Evolutionary conservation across 257 asterid species (phyloP), one percentile per base, ranked within the genome.

Genomic region (Gynochthodes officinalis): DNA sequence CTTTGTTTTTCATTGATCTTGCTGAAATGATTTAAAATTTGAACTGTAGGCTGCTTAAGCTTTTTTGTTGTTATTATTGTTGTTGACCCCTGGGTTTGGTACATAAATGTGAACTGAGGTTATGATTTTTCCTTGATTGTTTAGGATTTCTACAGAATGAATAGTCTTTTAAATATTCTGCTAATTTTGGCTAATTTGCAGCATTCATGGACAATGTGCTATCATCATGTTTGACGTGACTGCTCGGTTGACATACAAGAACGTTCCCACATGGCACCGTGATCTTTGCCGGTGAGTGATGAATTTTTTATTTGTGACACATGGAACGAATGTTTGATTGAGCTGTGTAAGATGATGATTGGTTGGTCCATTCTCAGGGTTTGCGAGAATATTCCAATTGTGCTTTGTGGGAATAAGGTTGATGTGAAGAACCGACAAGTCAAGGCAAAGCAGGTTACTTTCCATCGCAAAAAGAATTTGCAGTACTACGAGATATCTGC

Each of bases 211-310:
- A 55, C 98, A 92, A 72, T 90, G 98, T 71, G 98, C 97, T 0
- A 89, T 91, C 75, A 91, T 91, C 63, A 91, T 91, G 97, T 91
- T 91, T 71, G 97, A 91, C 69, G 97, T 91, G 4, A 91, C 97
- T 52, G 97, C 97, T 46, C 86, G 97, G n/a, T 78, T 89, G 83
- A 91, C 97, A 25, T 91, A 89, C 85, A 91, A 91, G 85, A 91
- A 91, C 70, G 97, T 89, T 14, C 96, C 97, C 1, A 92, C 96
- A 14, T 92, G 98, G 98, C 98, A 92, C 73, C 92, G 98, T 79
- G 98, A 92, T 82, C 92, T 92, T 79, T 92, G 98, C 89, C 72
- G 97, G 96, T 89, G 78, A 75, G 71, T 77, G 1, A 4, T 57
- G 2, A 16, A 21, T 21, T 9, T 19, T 8, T 14, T 43, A 9